Evolutionary conservation across 1,139 yeast species (phyloP).

Genomic region (Suhomyces yuchorum): DNA sequence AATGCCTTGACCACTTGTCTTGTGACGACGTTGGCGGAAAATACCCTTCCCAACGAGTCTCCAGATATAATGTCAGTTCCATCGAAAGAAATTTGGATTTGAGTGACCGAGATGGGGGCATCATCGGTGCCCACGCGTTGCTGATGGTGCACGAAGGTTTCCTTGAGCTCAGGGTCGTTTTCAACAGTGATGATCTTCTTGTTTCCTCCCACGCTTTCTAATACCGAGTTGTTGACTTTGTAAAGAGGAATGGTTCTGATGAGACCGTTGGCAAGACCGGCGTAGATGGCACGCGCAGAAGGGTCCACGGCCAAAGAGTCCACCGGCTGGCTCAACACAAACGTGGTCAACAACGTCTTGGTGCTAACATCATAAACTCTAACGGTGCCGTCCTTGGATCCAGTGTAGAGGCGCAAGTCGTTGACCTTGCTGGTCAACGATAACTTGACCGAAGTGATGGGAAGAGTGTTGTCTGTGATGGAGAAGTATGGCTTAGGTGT

Average conservation of each 20-base stretch:
- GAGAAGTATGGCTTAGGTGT: constrained; percentile 47
- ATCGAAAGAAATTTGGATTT: constrained; percentile 67
- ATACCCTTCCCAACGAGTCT: constrained; percentile 67
- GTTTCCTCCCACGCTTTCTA: constrained; percentile 60
- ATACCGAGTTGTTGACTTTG: constrained; percentile 42
- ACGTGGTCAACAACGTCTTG: constrained; percentile 60
- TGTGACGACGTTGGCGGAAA: constrained; percentile 72
- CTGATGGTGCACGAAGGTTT: constrained; percentile 62
- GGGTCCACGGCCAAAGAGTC: constrained; percentile 73
- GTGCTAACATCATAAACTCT: constrained; percentile 59
- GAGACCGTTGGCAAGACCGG: constrained; percentile 66
- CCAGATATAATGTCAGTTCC: constrained; percentile 78
- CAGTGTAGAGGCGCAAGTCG: constrained; percentile 69
- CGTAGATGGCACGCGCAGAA: constrained; percentile 73
- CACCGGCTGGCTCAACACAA: constrained; percentile 63
- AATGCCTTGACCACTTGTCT: constrained; percentile 72
- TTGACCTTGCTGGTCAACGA: constrained; percentile 50
- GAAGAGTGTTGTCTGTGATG: constrained; percentile 75
- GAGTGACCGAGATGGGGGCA: constrained; percentile 39
- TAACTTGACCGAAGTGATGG: constrained; percentile 63
- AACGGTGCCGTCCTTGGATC: constrained; percentile 75
- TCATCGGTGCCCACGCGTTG: constrained; percentile 20
- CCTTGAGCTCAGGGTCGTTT: constrained; percentile 50
- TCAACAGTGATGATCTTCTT: constrained; percentile 55
- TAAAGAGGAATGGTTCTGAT: constrained; percentile 63